A percentile compares a stretch with the other conserved stretches of the same genome.
These are phyloP conservation scores for Puccinellia tenuiflora DNA, from an alignment of 176 grass and related monocot species.

Conservation along the genomic window DNA sequence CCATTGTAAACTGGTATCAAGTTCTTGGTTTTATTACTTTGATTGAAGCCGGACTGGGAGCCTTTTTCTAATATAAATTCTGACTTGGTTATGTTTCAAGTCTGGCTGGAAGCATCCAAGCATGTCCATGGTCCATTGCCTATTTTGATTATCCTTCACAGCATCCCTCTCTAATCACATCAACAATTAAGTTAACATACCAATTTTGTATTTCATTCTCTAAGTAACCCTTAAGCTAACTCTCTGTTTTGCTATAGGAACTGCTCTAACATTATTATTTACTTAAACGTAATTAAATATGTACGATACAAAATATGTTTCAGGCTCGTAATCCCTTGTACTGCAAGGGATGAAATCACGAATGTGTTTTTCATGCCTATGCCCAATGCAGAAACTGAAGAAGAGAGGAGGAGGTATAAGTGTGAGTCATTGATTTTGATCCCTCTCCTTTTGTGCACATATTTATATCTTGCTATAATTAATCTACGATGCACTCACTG, in stretches of 20 bases:
- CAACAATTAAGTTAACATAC: background rate
- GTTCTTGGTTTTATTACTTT: background rate
- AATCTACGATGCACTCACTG: background rate
- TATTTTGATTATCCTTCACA: background rate
- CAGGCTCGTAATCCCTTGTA: background rate
- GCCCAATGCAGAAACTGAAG: background rate
- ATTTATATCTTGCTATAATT: background rate
- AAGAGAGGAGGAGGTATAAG: background rate
- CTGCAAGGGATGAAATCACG: background rate
- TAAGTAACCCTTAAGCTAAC: background rate
- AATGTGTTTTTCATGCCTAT: background rate
- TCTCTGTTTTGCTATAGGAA: background rate
- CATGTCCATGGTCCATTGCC: background rate
- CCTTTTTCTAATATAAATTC: background rate
- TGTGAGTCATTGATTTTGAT: background rate
- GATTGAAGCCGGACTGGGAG: background rate
- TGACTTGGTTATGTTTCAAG: background rate
- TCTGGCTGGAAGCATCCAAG: background rate
- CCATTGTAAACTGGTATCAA: background rate
- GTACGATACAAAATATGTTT: background rate
- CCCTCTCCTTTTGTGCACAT: background rate
- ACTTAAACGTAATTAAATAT: background rate
- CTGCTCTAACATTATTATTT: background rate
- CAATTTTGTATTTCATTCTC: background rate
- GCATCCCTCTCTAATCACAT: background rate